Base-by-base conservation (phyloP, 2,329 filamentous ascomycete genomes). In the Fusarium cyanostomum region DNA sequence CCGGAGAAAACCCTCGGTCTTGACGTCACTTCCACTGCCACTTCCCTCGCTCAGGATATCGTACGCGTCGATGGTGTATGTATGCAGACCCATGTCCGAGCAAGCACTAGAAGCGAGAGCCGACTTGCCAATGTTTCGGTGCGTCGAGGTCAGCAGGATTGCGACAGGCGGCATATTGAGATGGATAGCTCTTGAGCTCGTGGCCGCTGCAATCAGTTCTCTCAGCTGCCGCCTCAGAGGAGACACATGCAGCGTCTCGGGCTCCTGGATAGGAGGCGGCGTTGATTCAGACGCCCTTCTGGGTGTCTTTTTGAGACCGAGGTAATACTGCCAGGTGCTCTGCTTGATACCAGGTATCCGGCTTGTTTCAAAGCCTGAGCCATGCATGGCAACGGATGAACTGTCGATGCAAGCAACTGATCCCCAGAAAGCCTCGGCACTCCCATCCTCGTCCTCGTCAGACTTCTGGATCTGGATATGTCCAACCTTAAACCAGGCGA, bases 401-500 rank as follows among this genome's bases (percentile, higher is more conserved):
- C 92, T 91, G 74, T 98, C 94, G 44, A 99, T 92, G 42, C 90
- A 90, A 3, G 91, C 92, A 34, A 94, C 88, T 1, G 91, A 91
- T 33, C 92, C 92, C 95, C 95, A 99, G 8, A 89, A 80, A 49
- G 91, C 89, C 44, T 89, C 86, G 4, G 85, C 84, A 2, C 86
- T 81, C 12, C 86, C 85, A 30, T 87, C 85, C n/a, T 84, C 82
- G 8, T 85, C 81, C 70, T 71, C 81, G 68, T 80, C 88, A 67
- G 72, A 76, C 67, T 79, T 87, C 72, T 80, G 80, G 7, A 83
- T 78, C 52, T 82, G 81, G 49, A 96, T 89, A 57, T 92, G 90
- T 34, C 90, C 90, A 35, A 99, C 90, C 64, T 89, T 92, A 81
- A 97, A 98, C 95, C 95, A 99, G 8, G 92, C 94, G 16, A 96